Percentiles rank a stretch among this genome's conserved stretches.
Conservation (phyloP, 768 basidiomycete species). For the Podaxis rugospora region DNA sequence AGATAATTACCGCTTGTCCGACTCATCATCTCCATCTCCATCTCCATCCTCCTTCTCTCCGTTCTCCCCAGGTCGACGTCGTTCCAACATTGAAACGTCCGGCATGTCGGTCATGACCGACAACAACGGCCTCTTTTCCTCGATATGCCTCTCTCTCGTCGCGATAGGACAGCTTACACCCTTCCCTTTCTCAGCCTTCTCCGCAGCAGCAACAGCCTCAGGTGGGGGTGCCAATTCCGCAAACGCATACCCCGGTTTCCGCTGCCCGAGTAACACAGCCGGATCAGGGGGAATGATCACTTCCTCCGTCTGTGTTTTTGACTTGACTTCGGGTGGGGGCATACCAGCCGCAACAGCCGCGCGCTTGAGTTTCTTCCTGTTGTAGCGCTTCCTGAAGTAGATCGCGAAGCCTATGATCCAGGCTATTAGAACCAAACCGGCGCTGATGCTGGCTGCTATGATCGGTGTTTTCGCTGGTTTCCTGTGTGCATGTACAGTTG, state of each 20-base stretch:
- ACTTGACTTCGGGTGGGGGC: conserved; percentile 32
- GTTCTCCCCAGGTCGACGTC: not conserved
- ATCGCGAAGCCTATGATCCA: conserved; percentile 55
- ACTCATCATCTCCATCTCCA: not conserved
- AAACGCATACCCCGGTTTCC: conserved; percentile 29
- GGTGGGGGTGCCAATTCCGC: not conserved
- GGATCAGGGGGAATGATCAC: conserved; percentile 64
- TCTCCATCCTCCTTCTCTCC: not conserved
- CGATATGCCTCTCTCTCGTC: not conserved
- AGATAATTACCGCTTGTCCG: not conserved
- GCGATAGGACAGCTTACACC: not conserved
- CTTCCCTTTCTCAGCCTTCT: not conserved
- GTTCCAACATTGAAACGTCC: not conserved
- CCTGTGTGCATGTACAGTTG: conserved; percentile 22
- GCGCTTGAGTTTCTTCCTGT: conserved; percentile 41
- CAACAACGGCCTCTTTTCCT: not conserved
- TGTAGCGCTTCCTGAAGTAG: conserved; percentile 52
- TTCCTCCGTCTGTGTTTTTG: conserved; percentile 33
- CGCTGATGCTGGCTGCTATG: conserved; percentile 56
- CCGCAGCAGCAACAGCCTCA: not conserved
- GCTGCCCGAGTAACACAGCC: conserved; percentile 52
- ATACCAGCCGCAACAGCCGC: conserved; percentile 39
- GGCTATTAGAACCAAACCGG: conserved; percentile 42
- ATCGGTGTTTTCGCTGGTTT: conserved; percentile 55
- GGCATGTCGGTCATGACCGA: not conserved